Conservation (phyloP, 768 basidiomycete species). For the Phylloporus sp. region DNA sequence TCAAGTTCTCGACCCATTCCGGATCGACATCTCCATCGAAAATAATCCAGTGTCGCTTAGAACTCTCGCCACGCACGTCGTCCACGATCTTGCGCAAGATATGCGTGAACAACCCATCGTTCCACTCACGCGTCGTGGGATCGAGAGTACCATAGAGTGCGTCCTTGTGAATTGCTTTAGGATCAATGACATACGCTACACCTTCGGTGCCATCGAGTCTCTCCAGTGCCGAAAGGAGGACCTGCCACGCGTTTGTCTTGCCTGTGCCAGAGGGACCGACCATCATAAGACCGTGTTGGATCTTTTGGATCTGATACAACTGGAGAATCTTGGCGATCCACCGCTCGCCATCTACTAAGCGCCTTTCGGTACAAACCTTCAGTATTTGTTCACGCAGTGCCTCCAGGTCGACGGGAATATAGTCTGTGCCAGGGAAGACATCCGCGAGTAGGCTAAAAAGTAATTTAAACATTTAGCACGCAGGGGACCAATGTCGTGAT, state of each 20-base stretch:
- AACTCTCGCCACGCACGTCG: slow-evolving; percentile 95
- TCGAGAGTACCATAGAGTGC: slow-evolving; percentile 96
- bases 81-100: slow-evolving; percentile 97
- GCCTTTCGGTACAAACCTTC: slow-evolving; percentile 81
- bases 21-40: slow-evolving; percentile 99
- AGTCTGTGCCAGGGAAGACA: slow-evolving; percentile 95
- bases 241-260: slow-evolving; percentile 96
- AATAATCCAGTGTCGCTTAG: slow-evolving; percentile 97
- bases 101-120: slow-evolving; percentile 97
- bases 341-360: slow-evolving; percentile 79
- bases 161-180: slow-evolving; percentile 99
- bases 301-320: slow-evolving; percentile 98
- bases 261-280: slow-evolving; percentile 96
- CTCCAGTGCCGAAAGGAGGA: slow-evolving; percentile 86
- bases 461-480: slow-evolving; percentile 1
- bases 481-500: background rate
- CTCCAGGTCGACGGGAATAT: slow-evolving; percentile 84
- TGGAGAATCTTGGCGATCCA: slow-evolving; percentile 97
- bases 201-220: slow-evolving; percentile 90
- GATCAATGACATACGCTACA: slow-evolving; percentile 94
- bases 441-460: slow-evolving; percentile 80
- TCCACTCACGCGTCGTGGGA: slow-evolving; percentile 97
- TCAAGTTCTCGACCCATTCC: slow-evolving; percentile 99
- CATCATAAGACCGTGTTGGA: slow-evolving; percentile 99
- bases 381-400: slow-evolving; percentile 80